Evolutionary conservation across 768 basidiomycete genomes (phyloP), one percentile per base, ranked within the genome.

Genomic region (Nidula microcarpa): DNA sequence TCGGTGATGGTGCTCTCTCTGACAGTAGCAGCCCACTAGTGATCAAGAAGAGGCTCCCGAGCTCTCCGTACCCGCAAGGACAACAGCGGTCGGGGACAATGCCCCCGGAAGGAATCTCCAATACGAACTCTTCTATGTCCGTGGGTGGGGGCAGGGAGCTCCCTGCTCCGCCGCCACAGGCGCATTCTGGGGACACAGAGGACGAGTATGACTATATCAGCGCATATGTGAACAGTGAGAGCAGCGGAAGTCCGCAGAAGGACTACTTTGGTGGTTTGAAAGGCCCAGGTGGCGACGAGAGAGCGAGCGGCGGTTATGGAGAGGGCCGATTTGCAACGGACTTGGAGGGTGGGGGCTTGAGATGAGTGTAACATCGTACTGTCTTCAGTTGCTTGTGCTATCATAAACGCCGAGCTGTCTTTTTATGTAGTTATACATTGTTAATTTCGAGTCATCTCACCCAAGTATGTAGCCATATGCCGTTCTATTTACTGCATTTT

Each of bases 191-290:
- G 18, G 74, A 70, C 0, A 74, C 71, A 0, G 79, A 81, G 5
- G 78, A 78, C 3, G 68, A 73, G 11, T 84, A 79, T 58, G 84
- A 85, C 62, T 84, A 86, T 55, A 73, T 84, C 46, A 73, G 74
- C 45, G 84, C 80, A 30, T 86, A 88, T 66, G 68, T 64, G 60
- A 64, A 70, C 47, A 55, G 56, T 16, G 58, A 51, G 16, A 61
- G 62, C 23, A 56, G 57, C 13, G 54, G 49, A 9, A 64, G 62
- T 52, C 62, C 62, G 7, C 43, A 49, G 16, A 45, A 55, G n/a
- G 44, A 46, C 14, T 46, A n/a, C 44, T 46, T 30, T 30, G 23
- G 23, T 30, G 23, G 23, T 30, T 1, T 30, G 23, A 30, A 30
- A 30, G 23, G 23, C 23, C 23, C 23, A 30, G 23, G 23, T 30